A percentile compares a stretch with the other conserved stretches of the same genome.
Conservation (phyloP, 352 stramenopile genomes). For the Phytophthora uliginosa region DNA sequence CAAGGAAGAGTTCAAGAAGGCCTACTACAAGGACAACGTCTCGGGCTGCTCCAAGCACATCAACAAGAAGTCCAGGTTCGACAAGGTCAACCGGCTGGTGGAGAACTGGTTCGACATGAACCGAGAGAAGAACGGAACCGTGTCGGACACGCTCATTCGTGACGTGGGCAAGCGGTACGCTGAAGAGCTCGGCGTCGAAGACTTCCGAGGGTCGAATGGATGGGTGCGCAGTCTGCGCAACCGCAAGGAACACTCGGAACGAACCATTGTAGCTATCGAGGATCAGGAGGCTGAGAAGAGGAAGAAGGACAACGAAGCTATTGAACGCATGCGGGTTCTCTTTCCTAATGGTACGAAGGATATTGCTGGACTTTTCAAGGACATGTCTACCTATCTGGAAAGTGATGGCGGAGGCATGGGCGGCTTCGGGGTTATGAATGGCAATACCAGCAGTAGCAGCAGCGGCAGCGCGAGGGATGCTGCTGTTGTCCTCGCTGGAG, state of each 20-base stretch:
- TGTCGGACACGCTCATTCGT: constrained; percentile 81
- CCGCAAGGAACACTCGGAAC: constrained; percentile 73
- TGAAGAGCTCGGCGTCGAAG: constrained; percentile 76
- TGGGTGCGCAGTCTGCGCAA: constrained; percentile 86
- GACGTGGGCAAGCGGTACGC: constrained; percentile 81
- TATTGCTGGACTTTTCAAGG: constrained; percentile 80
- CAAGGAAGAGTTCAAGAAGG: constrained; percentile 90
- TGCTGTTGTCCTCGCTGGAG: constrained; percentile 20
- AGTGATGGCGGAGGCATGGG: constrained; percentile 51
- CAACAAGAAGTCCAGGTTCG: constrained; percentile 91
- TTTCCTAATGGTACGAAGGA: constrained; percentile 84
- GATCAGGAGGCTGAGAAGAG: constrained; percentile 64
- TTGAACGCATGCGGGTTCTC: constrained; percentile 75
- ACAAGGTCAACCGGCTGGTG: constrained; percentile 83
- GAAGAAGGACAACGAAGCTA: constrained; percentile 79
- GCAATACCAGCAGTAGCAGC: constrained; percentile 31
- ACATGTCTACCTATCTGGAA: constrained; percentile 78
- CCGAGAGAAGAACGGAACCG: constrained; percentile 74
- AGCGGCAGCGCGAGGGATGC: constrained; percentile 25
- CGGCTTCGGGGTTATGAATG: constrained; percentile 23
- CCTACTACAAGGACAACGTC: constrained; percentile 90
- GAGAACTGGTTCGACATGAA: constrained; percentile 89
- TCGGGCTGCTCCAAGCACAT: constrained; percentile 88
- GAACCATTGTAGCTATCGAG: constrained; percentile 60
- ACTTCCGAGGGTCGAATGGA: constrained; percentile 84